A percentile compares a stretch with the other conserved stretches of the same genome.
These are phyloP conservation scores for Clonostachys sp. DNA, from an alignment of 2,329 filamentous ascomycete genomes.

Conservation along the genomic window DNA sequence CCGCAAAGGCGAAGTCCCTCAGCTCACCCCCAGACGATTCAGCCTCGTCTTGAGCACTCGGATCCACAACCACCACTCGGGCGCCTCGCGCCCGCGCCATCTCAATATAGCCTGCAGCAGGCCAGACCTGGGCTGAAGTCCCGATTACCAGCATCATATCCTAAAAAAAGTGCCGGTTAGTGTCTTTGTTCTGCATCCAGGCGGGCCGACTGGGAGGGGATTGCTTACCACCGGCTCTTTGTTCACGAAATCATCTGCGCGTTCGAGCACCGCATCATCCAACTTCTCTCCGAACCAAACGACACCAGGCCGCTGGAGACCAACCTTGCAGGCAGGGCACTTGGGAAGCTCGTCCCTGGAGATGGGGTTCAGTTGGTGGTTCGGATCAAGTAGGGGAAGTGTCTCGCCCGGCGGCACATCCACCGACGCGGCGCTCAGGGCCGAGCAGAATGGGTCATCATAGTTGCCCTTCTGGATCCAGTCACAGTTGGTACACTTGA, in stretches of 20 bases:
- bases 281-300: constrained; percentile 85
- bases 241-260: constrained; percentile 62
- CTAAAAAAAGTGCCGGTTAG: constrained; percentile 4
- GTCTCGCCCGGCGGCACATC: constrained; percentile 35
- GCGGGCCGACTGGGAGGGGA: too few relatives aligned
- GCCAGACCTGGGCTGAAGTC: constrained; percentile 75
- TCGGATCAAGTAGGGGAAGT: constrained; percentile 39
- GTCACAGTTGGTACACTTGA: constrained; percentile 72
- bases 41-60: constrained; percentile 47
- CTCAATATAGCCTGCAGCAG: constrained; percentile 72
- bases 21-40: constrained; percentile 29
- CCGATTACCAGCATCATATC: constrained; percentile 86
- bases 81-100: constrained; percentile 61
- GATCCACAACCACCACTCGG: constrained; percentile 72
- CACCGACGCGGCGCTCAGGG: constrained; percentile 62
- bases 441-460: constrained; percentile 73
- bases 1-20: constrained; percentile 35
- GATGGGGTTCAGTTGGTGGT: constrained; percentile 38
- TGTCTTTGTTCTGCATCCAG: neutral
- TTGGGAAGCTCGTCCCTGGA: constrained; percentile 58
- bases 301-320: constrained; percentile 76
- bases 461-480: constrained; percentile 65
- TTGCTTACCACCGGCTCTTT: constrained; percentile 38
- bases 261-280: constrained; percentile 54
- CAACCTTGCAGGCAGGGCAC: constrained; percentile 63